Conservation (phyloP, 371 early-diverging fungal species). For the Blakeslea trispora region DNA sequence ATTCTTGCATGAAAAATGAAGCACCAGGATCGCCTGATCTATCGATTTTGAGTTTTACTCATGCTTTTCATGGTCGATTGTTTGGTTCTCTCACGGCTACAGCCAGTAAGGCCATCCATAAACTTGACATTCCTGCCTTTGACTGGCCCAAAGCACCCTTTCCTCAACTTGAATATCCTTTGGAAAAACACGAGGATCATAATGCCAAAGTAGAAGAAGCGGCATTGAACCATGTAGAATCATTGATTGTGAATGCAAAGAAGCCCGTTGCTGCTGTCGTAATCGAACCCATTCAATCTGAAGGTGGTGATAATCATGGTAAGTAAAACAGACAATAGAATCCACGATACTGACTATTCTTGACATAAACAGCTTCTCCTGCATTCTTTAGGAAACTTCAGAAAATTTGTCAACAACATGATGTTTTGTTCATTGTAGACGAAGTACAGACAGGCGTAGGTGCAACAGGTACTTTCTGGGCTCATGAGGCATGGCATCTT, state of each 20-base stretch:
- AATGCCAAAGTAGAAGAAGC: constrained; percentile 60
- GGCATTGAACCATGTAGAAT: constrained; percentile 55
- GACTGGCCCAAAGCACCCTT: constrained; percentile 66
- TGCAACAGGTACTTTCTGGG: constrained; percentile 83
- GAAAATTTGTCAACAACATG: constrained; percentile 61
- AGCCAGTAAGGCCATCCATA: constrained; percentile 72
- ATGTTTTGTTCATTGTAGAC: constrained; percentile 78
- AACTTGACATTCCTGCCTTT: constrained; percentile 78
- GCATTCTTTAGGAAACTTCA: constrained; percentile 68
- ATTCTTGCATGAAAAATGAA: constrained; percentile 67
- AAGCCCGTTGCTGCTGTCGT: constrained; percentile 73
- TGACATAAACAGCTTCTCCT: constrained; percentile 54
- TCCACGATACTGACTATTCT: too few relatives aligned
- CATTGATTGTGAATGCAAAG: constrained; percentile 48
- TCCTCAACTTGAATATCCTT: constrained; percentile 65
- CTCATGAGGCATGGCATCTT: constrained; percentile 73
- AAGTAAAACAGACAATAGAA: too few relatives aligned
- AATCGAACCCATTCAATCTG: constrained; percentile 84
- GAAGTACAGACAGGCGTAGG: constrained; percentile 88
- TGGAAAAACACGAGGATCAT: constrained; percentile 53
- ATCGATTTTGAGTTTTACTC: constrained; percentile 68
- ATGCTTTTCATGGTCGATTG: constrained; percentile 74
- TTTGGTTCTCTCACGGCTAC: constrained; percentile 77
- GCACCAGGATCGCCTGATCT: constrained; percentile 71
- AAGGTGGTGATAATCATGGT: constrained; percentile 81